Percentiles rank a stretch among this genome's conserved stretches.
These are phyloP conservation scores for Solanum chacoense DNA, from an alignment of 305 asterid species.

Conservation along the genomic window DNA sequence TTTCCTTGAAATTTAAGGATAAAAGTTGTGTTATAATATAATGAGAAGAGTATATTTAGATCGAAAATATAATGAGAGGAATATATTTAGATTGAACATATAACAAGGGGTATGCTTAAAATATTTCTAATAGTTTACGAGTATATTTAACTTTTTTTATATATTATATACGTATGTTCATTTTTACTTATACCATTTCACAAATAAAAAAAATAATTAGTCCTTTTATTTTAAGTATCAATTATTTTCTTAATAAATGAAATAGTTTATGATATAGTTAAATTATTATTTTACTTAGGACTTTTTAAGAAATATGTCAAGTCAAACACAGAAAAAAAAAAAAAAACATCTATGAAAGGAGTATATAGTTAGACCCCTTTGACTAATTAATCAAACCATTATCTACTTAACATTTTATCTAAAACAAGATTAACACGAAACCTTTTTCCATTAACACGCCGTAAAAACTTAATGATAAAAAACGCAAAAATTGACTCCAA, in stretches of 20 bases:
- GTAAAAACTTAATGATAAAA: not conserved
- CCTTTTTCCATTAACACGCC: not conserved
- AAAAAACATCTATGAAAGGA: not conserved
- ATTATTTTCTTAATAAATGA: too few relatives aligned
- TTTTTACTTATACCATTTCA: too few relatives aligned
- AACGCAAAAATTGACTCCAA: not conserved
- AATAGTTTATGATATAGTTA: too few relatives aligned
- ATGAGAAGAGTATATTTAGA: not conserved
- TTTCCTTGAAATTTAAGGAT: not conserved
- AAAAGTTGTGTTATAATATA: too few relatives aligned
- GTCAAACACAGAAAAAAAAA: not conserved
- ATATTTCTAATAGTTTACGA: not conserved
- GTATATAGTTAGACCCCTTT: not conserved
- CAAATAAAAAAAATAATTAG: too few relatives aligned
- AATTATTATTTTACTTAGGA: not conserved
- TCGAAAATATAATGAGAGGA: too few relatives aligned
- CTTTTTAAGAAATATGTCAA: not conserved
- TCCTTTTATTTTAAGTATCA: too few relatives aligned
- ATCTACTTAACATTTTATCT: not conserved
- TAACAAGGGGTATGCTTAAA: too few relatives aligned
- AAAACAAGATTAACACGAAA: not conserved
- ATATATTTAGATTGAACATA: rapidly evolving
- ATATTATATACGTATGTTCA: too few relatives aligned
- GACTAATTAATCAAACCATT: slow-evolving; percentile 2
- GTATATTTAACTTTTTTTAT: too few relatives aligned